Conservation (phyloP, 768 basidiomycete genomes). For the Terana coerulea region DNA sequence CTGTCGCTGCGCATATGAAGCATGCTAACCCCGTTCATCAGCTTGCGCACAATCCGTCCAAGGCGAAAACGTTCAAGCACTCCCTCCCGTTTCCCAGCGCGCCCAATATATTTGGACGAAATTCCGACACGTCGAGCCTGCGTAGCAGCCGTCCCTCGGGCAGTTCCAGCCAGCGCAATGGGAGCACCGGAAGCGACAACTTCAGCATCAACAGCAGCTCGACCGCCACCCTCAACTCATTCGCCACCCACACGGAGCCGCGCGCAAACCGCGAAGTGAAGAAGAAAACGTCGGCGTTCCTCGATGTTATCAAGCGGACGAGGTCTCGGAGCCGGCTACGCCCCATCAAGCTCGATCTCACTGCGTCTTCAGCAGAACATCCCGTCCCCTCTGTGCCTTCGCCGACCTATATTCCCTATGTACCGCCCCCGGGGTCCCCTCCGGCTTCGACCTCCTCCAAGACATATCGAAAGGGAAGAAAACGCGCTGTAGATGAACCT, state of each 20-base stretch:
- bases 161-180: too few relatives aligned
- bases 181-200: too few relatives aligned
- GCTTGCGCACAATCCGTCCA: too few relatives aligned
- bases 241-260: too few relatives aligned
- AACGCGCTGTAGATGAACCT: constrained; percentile 19
- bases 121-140: too few relatives aligned
- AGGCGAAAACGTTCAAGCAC: too few relatives aligned
- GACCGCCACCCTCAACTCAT: background rate
- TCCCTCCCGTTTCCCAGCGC: too few relatives aligned
- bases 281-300: constrained; percentile 44
- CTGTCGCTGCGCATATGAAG: too few relatives aligned
- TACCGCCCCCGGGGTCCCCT: constrained; percentile 23
- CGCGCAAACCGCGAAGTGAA: constrained; percentile 35
- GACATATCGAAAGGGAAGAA: background rate
- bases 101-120: too few relatives aligned
- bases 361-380: constrained; percentile 33
- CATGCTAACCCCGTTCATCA: too few relatives aligned
- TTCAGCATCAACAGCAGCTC: constrained; percentile 25
- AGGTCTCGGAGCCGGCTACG: constrained; percentile 38
- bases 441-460: constrained; percentile 13
- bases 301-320: constrained; percentile 33
- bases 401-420: constrained; percentile 18
- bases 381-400: constrained; percentile 19
- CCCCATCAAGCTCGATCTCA: constrained; percentile 24
- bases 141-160: too few relatives aligned